Evolutionary conservation across 768 basidiomycete species (phyloP).

Genomic region (Suillus subaureus): DNA sequence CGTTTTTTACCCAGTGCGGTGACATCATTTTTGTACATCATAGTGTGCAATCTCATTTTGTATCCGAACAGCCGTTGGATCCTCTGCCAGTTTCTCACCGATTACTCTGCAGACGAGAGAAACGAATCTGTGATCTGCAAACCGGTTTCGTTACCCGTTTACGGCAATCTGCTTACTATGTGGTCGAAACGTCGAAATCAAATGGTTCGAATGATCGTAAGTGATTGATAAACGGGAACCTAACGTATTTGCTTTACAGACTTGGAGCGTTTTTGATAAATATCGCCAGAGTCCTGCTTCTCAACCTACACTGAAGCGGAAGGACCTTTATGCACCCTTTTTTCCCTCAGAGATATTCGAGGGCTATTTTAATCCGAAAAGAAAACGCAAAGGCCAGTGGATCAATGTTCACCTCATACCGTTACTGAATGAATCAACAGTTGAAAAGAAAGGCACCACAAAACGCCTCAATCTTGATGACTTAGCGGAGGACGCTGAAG

Average conservation of each 20-base stretch:
- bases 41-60: conserved; percentile 23
- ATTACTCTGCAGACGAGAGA: conserved; percentile 67
- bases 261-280: conserved; percentile 77
- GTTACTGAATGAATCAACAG: conserved; percentile 9
- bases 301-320: conserved; percentile 68
- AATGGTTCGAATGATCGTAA: conserved; percentile 42
- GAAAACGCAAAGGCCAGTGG: conserved; percentile 54
- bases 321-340: conserved; percentile 72
- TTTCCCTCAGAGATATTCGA: conserved; percentile 81
- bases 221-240: not conserved
- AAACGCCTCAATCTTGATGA: conserved; percentile 66
- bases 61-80: conserved; percentile 54
- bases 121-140: conserved; percentile 65
- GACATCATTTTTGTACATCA: conserved; percentile 22
- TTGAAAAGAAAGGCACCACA: conserved; percentile 37
- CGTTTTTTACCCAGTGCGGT: conserved; percentile 81
- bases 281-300: conserved; percentile 64
- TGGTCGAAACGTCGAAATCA: conserved; percentile 71
- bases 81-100: conserved; percentile 68
- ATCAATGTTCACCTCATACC: not conserved
- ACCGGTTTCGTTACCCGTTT: conserved; percentile 65
- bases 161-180: conserved; percentile 71
- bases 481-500: conserved; percentile 65
- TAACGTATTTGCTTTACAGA: conserved; percentile 43
- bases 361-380: conserved; percentile 75